Conservation (phyloP, 2,329 filamentous ascomycete genomes). For the Trichocomaceae sp. region DNA sequence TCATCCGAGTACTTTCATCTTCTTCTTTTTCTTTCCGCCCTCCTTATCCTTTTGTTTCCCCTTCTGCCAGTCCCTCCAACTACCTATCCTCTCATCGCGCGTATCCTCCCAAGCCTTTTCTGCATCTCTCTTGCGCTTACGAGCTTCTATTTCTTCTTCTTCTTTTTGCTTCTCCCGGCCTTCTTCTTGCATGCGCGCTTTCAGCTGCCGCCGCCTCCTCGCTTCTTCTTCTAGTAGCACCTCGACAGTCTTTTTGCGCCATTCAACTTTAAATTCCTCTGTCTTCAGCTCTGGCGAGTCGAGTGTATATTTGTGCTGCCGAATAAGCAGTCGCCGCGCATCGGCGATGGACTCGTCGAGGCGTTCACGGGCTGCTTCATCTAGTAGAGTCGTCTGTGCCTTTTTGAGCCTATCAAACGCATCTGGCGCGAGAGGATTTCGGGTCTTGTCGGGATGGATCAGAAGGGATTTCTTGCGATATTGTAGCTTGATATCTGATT, state of each 20-base stretch:
- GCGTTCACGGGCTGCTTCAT: slow-evolving; percentile 80
- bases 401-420: slow-evolving; percentile 96
- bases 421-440: slow-evolving; percentile 82
- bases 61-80: slow-evolving; percentile 90
- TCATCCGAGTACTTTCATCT: slow-evolving; percentile 44
- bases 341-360: slow-evolving; percentile 95
- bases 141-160: slow-evolving; percentile 74
- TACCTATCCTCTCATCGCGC: slow-evolving; percentile 82
- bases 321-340: slow-evolving; percentile 87
- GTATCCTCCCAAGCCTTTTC: slow-evolving; percentile 94
- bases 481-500: slow-evolving; percentile 87
- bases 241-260: slow-evolving; percentile 82
- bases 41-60: slow-evolving; percentile 49
- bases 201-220: slow-evolving; percentile 72
- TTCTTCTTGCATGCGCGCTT: slow-evolving; percentile 95
- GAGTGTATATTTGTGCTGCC: slow-evolving; percentile 86
- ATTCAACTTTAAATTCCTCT: slow-evolving; percentile 72
- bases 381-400: slow-evolving; percentile 82
- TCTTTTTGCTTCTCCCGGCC: slow-evolving; percentile 78
- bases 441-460: slow-evolving; percentile 97
- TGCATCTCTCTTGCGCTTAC: slow-evolving; percentile 82
- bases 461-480: slow-evolving; percentile 98
- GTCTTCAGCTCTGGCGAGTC: slow-evolving; percentile 79
- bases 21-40: slow-evolving; percentile 55
- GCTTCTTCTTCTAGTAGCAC: slow-evolving; percentile 93